phyloP scores from a whole-genome alignment of 306 rosid genomes.

The Begonia masoniana region DNA sequence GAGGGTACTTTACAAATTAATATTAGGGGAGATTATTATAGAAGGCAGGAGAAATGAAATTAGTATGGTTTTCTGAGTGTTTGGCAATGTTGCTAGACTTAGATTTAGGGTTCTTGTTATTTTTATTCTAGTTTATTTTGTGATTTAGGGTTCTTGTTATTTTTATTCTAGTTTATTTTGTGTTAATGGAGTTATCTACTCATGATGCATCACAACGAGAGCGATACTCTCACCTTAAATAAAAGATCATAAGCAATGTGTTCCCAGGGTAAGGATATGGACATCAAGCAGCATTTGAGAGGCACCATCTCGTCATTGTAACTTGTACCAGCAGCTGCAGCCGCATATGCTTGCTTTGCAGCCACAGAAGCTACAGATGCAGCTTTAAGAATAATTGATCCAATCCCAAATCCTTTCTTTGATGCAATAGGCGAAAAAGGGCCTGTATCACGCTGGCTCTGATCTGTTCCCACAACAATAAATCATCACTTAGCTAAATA shows the following conservation, averaged over 20 bases:
- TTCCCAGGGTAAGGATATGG: constrained; percentile 96
- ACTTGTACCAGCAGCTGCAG: constrained; percentile 51
- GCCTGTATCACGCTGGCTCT: constrained; percentile 68
- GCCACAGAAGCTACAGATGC: constrained; percentile 84
- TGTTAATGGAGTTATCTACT: not conserved
- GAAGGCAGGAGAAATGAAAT: too few relatives aligned
- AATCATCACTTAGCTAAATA: constrained; percentile 20
- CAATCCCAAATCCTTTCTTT: constrained; percentile 65
- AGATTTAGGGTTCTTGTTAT: too few relatives aligned
- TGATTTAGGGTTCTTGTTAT: too few relatives aligned
- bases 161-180: too few relatives aligned
- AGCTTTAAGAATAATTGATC: constrained; percentile 73
- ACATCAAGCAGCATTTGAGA: constrained; percentile 91
- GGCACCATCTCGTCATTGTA: constrained; percentile 73
- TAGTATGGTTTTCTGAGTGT: too few relatives aligned
- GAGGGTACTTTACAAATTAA: too few relatives aligned
- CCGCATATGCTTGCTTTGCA: constrained; percentile 82
- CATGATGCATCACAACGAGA: not conserved
- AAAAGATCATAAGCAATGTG: constrained; percentile 82
- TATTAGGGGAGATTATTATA: too few relatives aligned
- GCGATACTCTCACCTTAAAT: constrained; percentile 58
- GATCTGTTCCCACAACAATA: constrained; percentile 49
- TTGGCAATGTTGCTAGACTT: too few relatives aligned
- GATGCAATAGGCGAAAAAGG: constrained; percentile 78
- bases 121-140: too few relatives aligned